phyloP scores from a whole-genome alignment of 805 yeast species.

The Myxozyma geophila region DNA sequence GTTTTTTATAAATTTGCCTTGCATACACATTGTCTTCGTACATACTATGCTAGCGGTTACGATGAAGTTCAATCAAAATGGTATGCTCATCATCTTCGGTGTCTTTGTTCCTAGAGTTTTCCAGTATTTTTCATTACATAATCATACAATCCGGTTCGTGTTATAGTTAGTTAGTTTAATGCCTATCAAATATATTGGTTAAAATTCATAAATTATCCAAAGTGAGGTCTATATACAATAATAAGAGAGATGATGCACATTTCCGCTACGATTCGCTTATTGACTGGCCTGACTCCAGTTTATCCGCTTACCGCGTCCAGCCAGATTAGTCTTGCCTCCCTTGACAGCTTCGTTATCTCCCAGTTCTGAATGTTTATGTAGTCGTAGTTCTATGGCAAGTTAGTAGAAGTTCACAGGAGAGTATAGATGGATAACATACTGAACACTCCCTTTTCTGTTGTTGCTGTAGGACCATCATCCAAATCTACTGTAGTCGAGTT shows the following conservation, averaged over 20 bases:
- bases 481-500: constrained; percentile 36
- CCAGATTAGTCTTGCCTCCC: constrained; percentile 33
- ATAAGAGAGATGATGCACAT: not conserved
- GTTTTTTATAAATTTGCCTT: too few relatives aligned
- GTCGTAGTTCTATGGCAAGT: constrained; percentile 53
- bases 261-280: not conserved
- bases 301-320: constrained; percentile 27
- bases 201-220: too few relatives aligned
- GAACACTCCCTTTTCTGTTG: constrained; percentile 17
- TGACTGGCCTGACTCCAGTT: constrained; percentile 20
- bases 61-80: too few relatives aligned
- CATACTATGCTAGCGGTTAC: too few relatives aligned
- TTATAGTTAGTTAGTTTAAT: too few relatives aligned
- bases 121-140: too few relatives aligned
- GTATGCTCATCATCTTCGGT: too few relatives aligned
- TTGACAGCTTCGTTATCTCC: constrained; percentile 88
- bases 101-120: too few relatives aligned
- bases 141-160: too few relatives aligned
- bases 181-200: too few relatives aligned
- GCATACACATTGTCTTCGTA: too few relatives aligned
- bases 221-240: too few relatives aligned
- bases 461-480: constrained; percentile 5
- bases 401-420: not conserved
- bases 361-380: constrained; percentile 81
- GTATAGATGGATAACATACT: constrained; percentile 22